Evolutionary conservation across 371 early-diverging fungal genomes (phyloP).

Genomic region (Mucor piriformis): DNA sequence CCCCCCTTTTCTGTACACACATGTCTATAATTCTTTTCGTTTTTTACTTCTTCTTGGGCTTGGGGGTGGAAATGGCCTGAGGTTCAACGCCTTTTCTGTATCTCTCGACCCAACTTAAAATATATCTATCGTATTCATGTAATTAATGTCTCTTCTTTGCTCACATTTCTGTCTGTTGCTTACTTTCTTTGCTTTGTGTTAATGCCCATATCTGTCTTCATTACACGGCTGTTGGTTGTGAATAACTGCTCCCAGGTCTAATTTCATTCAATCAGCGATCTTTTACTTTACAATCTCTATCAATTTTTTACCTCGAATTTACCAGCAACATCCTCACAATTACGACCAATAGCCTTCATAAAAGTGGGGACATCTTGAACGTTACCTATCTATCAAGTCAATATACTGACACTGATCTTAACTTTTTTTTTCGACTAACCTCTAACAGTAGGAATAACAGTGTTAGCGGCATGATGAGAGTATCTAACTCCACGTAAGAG

Average conservation of each 20-base stretch:
- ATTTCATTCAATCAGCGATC: background rate
- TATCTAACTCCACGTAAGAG: constrained; percentile 26
- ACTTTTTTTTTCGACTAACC: constrained; percentile 13
- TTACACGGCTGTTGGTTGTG: constrained; percentile 40
- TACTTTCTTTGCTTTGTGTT: constrained; percentile 46
- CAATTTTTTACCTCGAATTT: constrained; percentile 55
- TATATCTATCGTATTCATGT: constrained; percentile 39
- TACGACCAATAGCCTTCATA: constrained; percentile 62
- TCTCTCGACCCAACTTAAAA: constrained; percentile 59
- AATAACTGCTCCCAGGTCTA: constrained; percentile 71
- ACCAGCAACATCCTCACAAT: constrained; percentile 56
- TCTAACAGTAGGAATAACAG: constrained; percentile 26
- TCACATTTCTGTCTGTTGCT: background rate
- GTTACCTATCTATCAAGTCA: constrained; percentile 37
- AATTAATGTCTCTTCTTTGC: background rate
- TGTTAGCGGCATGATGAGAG: constrained; percentile 18
- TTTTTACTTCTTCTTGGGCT: constrained; percentile 27
- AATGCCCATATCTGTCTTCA: constrained; percentile 60
- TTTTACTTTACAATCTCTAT: background rate
- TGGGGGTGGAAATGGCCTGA: constrained; percentile 37
- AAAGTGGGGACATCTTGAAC: constrained; percentile 51
- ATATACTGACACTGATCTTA: background rate
- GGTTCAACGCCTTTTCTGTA: constrained; percentile 52
- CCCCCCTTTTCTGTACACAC: background rate
- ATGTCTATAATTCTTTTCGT: background rate